These are phyloP conservation scores for Candida pseudoviswanathii DNA, from an alignment of 1,139 yeast genomes.

Conservation along the genomic window DNA sequence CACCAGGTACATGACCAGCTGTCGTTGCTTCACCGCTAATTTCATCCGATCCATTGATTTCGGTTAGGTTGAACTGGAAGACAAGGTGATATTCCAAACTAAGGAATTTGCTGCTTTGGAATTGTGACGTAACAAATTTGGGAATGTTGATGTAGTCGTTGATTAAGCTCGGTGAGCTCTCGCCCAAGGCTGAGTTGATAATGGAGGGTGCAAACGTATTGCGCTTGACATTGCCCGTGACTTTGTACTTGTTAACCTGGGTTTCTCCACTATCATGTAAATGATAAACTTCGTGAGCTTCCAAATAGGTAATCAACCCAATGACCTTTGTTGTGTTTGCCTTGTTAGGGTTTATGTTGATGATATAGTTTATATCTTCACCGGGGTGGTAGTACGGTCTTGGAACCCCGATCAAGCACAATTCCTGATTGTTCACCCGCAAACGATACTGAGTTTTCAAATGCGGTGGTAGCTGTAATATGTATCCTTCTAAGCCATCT, in stretches of 20 bases:
- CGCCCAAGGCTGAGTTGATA: constrained; percentile 15
- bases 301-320: constrained; percentile 39
- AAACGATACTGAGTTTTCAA: constrained; percentile 43
- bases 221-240: constrained; percentile 38
- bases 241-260: constrained; percentile 35
- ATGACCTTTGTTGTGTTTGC: constrained; percentile 27
- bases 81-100: constrained; percentile 41
- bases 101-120: constrained; percentile 40
- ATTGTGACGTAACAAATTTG: constrained; percentile 35
- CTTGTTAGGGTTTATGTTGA: constrained; percentile 27
- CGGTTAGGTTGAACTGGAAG: constrained; percentile 39
- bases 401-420: constrained; percentile 38
- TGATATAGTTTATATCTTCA: constrained; percentile 46
- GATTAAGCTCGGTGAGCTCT: constrained; percentile 16
- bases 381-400: constrained; percentile 52
- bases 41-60: constrained; percentile 20
- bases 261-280: constrained; percentile 13
- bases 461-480: constrained; percentile 30
- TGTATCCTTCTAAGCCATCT: constrained; percentile 15
- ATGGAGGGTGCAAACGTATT: constrained; percentile 39
- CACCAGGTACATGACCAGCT: too few relatives aligned
- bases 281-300: constrained; percentile 45
- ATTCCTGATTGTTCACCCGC: constrained; percentile 32
- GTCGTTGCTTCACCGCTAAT: constrained; percentile 1
- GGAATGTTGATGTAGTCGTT: constrained; percentile 39